Conservation (phyloP, 139 green algal genomes). For the Coccomyxa sp. region DNA sequence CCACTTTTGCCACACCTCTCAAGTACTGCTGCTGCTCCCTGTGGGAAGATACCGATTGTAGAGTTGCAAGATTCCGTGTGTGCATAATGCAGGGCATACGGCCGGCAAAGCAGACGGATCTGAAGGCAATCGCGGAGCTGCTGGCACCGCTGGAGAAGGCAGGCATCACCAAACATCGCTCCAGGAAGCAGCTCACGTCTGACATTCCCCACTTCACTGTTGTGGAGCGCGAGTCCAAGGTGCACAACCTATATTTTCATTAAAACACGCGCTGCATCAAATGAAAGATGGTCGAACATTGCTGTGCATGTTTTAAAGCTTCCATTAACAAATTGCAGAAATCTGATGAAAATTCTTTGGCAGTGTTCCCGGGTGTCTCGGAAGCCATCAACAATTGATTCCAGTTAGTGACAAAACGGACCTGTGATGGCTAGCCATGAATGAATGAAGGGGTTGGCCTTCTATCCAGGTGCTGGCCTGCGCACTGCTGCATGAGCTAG, state of each 20-base stretch:
- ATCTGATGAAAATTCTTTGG: too few relatives aligned
- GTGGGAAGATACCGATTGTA: background rate
- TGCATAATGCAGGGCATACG: conserved; percentile 63
- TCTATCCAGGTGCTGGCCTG: conserved; percentile 70
- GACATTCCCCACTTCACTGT: conserved; percentile 47
- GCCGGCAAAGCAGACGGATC: conserved; percentile 49
- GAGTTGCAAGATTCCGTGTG: background rate
- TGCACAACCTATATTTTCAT: conserved; percentile 1
- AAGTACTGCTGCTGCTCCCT: background rate
- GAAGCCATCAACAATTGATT: too few relatives aligned
- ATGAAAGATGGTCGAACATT: background rate
- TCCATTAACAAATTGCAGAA: too few relatives aligned
- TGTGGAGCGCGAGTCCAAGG: conserved; percentile 46
- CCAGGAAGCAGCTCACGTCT: conserved; percentile 14
- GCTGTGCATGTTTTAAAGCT: background rate
- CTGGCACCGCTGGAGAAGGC: conserved; percentile 45
- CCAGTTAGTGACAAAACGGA: too few relatives aligned
- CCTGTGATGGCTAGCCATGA: too few relatives aligned
- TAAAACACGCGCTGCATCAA: background rate
- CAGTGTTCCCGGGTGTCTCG: too few relatives aligned
- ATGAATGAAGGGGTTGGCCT: background rate
- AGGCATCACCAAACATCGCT: conserved; percentile 36
- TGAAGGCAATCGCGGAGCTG: conserved; percentile 47
- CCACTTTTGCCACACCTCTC: too few relatives aligned
- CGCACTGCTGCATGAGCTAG: conserved; percentile 33